Evolutionary conservation across 1,139 yeast genomes (phyloP).

Genomic region (Eremothecium gossypii): DNA sequence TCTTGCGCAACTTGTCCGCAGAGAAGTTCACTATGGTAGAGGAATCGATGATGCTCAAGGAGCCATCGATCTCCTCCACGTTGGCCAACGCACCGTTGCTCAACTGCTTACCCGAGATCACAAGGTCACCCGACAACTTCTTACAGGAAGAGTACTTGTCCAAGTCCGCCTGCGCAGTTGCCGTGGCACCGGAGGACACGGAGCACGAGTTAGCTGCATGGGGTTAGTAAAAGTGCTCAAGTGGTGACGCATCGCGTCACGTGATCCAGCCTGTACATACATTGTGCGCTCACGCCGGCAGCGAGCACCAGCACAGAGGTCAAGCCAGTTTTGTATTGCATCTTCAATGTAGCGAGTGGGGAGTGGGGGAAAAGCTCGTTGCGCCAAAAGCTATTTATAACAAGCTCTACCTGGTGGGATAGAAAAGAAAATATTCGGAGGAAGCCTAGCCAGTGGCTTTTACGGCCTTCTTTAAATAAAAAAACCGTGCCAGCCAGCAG

Average conservation of each 20-base stretch:
- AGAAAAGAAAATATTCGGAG: background rate
- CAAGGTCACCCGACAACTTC: conserved; percentile 71
- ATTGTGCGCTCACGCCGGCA: conserved; percentile 10
- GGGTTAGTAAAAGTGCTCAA: too few species aligned
- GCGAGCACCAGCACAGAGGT: conserved; percentile 10
- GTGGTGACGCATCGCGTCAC: too few species aligned
- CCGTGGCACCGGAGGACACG: conserved; percentile 49
- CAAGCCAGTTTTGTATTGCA: conserved; percentile 12
- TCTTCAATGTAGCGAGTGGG: conserved; percentile 1
- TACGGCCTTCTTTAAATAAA: conserved; percentile 1
- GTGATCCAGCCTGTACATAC: conserved; percentile 8
- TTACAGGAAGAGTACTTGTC: conserved; percentile 66
- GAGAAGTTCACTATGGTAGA: conserved; percentile 51
- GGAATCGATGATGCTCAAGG: conserved; percentile 57
- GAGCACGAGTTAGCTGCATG: conserved; percentile 26
- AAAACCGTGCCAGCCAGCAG: background rate
- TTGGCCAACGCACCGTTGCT: conserved; percentile 50
- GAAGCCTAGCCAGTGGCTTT: background rate
- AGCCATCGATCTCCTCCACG: conserved; percentile 67
- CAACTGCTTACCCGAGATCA: conserved; percentile 50
- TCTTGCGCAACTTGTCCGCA: conserved; percentile 71
- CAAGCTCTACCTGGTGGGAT: background rate
- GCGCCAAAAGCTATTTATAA: background rate
- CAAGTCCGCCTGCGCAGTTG: conserved; percentile 70
- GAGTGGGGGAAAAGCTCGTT: background rate